These are phyloP conservation scores for Artemisia annua DNA, from an alignment of 129 eudicot genomes.

Conservation along the genomic window DNA sequence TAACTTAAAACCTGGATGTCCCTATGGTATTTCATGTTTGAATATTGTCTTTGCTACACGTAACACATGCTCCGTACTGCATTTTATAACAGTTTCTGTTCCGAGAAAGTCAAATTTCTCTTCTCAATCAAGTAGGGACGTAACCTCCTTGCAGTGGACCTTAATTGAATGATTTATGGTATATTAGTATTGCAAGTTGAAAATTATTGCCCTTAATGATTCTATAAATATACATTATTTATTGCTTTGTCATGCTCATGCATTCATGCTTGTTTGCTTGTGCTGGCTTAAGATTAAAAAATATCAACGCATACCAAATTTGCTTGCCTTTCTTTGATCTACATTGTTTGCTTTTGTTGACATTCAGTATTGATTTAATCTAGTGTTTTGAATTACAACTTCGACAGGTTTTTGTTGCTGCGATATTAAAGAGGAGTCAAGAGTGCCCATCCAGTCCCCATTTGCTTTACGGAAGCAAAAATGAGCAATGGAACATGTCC, in stretches of 20 bases:
- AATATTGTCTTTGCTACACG: too few species aligned
- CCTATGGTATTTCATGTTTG: too few species aligned
- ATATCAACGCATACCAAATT: conserved; percentile 22
- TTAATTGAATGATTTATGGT: conserved; percentile 21
- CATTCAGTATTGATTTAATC: not conserved
- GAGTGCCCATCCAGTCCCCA: conserved; percentile 50
- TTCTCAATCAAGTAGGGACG: conserved; percentile 19
- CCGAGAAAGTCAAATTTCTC: conserved; percentile 10
- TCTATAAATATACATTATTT: conserved; percentile 22
- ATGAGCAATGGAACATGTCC: conserved; percentile 26
- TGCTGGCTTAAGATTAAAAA: conserved; percentile 12
- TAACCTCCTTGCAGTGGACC: conserved; percentile 16
- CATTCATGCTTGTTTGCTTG: conserved; percentile 48
- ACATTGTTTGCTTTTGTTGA: not conserved
- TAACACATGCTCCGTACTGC: too few species aligned
- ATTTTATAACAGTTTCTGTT: not conserved
- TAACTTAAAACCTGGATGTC: too few species aligned
- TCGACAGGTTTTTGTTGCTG: conserved; percentile 85
- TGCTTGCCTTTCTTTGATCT: conserved; percentile 10
- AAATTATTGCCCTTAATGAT: conserved; percentile 20
- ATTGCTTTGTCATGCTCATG: conserved; percentile 47
- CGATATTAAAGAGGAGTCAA: conserved; percentile 61
- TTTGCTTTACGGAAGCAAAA: conserved; percentile 57
- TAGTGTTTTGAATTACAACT: not conserved
- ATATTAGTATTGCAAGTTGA: conserved; percentile 29